Base-by-base conservation (phyloP, 768 basidiomycete species). In the Lentinula lateritia region DNA sequence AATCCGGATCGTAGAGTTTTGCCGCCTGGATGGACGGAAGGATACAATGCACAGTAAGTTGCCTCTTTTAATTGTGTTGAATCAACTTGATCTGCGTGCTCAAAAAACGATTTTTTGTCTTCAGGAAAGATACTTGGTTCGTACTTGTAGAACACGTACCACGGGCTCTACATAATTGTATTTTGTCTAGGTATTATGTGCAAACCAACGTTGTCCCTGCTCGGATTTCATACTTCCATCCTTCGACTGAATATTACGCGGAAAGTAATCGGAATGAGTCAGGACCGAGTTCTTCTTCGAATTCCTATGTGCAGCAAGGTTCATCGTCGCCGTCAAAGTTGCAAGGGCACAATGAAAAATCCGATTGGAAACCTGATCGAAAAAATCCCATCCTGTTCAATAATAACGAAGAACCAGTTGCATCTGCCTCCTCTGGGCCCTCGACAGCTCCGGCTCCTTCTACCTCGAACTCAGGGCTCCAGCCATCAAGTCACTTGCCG, bases 141-240 rank as follows among this genome's bases (percentile, higher is more conserved):
- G 34, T 36, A 15, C 1, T 43, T 23, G 23, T 23, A 3, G 23
- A 23, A 23, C 39, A 16, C 39, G 4, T 56, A 34, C 34, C 48
- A 32, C 10, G 4, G 10, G 28, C 39, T 32, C 38, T 15, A 34
- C 41, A 36, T 45, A 9, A 10, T n/a, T 4, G 10, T 10, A 2
- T 45, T 45, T 50, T 23, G 0, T 36, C 16, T 34, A 74, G 72
- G 73, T 77, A 71, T 64, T 77, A 77, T 62, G 69, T 75, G 43
- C 73, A 75, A 61, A 69, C 67, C 28, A 70, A 64, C 45, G 65
- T 63, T 9, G 59, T 61, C 13, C 76, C 75, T 5, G 72, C 75
- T 6, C 72, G 71, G 38, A 67, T 76, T 28, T 71, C 74, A 12
- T 74, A 74, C 52, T 65, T 67, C 13, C 74, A 77, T 63, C 77